Base-by-base conservation (phyloP, 805 yeast species). In the Teunomyces kruisii region DNA sequence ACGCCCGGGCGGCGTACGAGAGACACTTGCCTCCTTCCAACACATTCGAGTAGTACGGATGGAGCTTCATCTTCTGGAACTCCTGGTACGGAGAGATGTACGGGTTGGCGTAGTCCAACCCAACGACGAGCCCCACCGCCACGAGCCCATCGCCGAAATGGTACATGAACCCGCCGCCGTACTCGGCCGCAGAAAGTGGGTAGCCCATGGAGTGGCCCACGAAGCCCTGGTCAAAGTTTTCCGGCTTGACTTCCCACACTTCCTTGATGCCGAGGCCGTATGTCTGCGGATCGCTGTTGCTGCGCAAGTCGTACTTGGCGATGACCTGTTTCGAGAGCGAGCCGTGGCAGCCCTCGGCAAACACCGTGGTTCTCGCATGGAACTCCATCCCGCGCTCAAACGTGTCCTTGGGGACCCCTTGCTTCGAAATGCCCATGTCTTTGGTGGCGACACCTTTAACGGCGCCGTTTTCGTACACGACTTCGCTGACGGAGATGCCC, bases 301-400 rank as follows among this genome's bases (percentile, higher is more conserved):
- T 74, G 46, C 97, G 79, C 48, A 94, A 69, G 35, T 83, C 74
- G 65, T 68, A 92, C 55, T 83, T 80, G 43, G 76, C 70, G 43
- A 92, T 84, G 0, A 81, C 84, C 59, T 86, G 79, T 62, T 94
- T 92, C 9, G 91, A 75, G 43, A 94, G 71, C 1, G 97, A 90
- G 0, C 99, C 99, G 66, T 91, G 98, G 62, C 99, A 94, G n/a
- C 99, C 99, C 68, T 94, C 99, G 4, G 96, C 96, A 27, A 94
- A 75, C 13, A 94, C 86, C 0, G 97, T 91, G 48, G 84, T 74
- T 56, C 94, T 80, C 4, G 99, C 88, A 55, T 85, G 94, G 65
- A 94, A 94, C 65, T 89, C 98, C 97, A 94, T 88, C 19, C 99
- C 99, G 52, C 96, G 78, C 66, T 94, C 97, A 65, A 88, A 94